Base-by-base conservation (phyloP, 2,329 filamentous ascomycete species). In the Chaetomium globosum region DNA sequence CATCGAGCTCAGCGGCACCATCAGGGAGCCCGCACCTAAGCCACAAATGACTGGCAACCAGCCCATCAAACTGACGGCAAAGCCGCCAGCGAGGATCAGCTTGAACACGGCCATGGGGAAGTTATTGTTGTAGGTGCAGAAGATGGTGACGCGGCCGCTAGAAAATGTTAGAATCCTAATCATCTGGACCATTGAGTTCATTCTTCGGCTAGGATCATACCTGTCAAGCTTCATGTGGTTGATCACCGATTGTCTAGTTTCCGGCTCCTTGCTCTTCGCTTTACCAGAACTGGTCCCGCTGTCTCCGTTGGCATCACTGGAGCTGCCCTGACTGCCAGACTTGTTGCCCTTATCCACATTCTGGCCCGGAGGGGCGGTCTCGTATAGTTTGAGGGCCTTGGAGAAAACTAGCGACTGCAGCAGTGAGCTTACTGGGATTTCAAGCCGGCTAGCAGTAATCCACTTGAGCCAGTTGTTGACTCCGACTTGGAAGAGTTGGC, bases 181-280 rank as follows among this genome's bases (percentile, higher is more conserved):
- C 16, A 36, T 9, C 13, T 4, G 5, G 16, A 6, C 16, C 39
- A 36, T 39, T 19, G n/a, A n/a, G n/a, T 9, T 36, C 4, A 5
- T 8, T 13, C n/a, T 48, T 26, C 58, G 31, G 8, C 9, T 8
- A 16, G 30, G 16, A 57, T 65, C 69, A 43, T 69, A 75, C 70
- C 73, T 74, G 64, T 77, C 75, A 31, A 77, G 69, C 61, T 77
- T 77, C 72, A 77, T 76, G 68, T 76, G 75, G 65, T 77, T 76
- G 53, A 77, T 73, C 26, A 77, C 74, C 2, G 74, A 75, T 62
- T 77, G 75, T 12, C 75, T 73, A 12, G 73, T 70, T 39, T 75
- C 73, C 4, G 26, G 67, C 59, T 57, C 70, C 66, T 67, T 70
- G 64, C 52, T 31, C 62, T 65, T 66, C n/a, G n/a, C 39, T n/a